A percentile compares a stretch with the other conserved stretches of the same genome.
Evolutionary conservation across 352 stramenopile genomes (phyloP).

Genomic region (Pythium brachiatum): DNA sequence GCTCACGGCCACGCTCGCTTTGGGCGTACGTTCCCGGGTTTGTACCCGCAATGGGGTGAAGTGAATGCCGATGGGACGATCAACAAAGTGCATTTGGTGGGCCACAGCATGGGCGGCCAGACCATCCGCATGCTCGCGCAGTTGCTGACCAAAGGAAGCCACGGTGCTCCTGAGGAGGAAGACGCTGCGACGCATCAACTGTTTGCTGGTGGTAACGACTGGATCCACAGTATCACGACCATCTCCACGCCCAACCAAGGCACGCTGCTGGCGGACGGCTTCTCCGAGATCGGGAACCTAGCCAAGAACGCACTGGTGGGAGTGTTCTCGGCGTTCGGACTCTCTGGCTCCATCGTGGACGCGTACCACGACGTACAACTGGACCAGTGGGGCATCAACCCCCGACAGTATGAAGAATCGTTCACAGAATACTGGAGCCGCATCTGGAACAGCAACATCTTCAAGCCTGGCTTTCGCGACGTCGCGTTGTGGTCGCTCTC

Average conservation of each 20-base stretch:
- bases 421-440: slow-evolving; percentile 33
- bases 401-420: slow-evolving; percentile 24
- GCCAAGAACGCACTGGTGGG: slow-evolving; percentile 41
- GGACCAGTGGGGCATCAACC: slow-evolving; percentile 47
- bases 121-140: slow-evolving; percentile 68
- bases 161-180: slow-evolving; percentile 34
- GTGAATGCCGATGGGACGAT: slow-evolving; percentile 39
- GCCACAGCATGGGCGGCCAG: slow-evolving; percentile 73
- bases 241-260: slow-evolving; percentile 60
- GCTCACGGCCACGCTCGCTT: slow-evolving; percentile 25
- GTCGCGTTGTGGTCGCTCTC: slow-evolving; percentile 44
- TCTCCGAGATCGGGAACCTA: slow-evolving; percentile 39
- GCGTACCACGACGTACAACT: slow-evolving; percentile 46
- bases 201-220: slow-evolving; percentile 47
- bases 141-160: slow-evolving; percentile 42
- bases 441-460: slow-evolving; percentile 33
- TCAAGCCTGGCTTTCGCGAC: slow-evolving; percentile 37
- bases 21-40: slow-evolving; percentile 45
- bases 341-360: slow-evolving; percentile 28
- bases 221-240: slow-evolving; percentile 67
- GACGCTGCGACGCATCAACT: slow-evolving; percentile 30
- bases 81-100: slow-evolving; percentile 66
- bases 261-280: slow-evolving; percentile 45
- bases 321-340: slow-evolving; percentile 30
- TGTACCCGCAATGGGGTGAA: slow-evolving; percentile 56